Base-by-base conservation (phyloP, 306 rosid species). In the Carpinus viminea region DNA sequence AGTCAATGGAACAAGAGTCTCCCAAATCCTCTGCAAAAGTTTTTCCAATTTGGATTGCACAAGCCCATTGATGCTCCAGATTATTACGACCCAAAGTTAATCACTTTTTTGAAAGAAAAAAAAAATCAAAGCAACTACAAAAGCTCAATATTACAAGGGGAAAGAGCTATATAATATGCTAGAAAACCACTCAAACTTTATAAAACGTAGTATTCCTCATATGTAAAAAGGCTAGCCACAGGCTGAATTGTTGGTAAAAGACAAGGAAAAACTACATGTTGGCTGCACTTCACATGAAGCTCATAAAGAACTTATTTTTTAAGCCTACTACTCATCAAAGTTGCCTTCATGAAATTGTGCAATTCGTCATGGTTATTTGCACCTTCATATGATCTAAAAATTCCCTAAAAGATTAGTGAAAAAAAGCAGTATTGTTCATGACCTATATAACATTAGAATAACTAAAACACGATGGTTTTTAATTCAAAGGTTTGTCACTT, bases 301-400 rank as follows among this genome's bases (percentile, higher is more conserved):
- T 94, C 85, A 68, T 92, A 78, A 81, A 94, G 97, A 79, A 94
- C 98, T 45, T 94, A 97, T 60, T 87, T 92, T 84, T 94, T 94
- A 70, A 94, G 98, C 86, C 98, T 91, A 18, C 97, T 92, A 79
- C 92, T 94, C 98, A 94, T 89, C 83, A 90, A 76, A 9, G 98
- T 94, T 55, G 90, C 96, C 89, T 94, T 92, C 87, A 94, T 89
- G 91, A 94, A 81, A 90, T 91, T 92, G 84, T 94, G 97, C 90
- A 94, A 86, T 85, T 94, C 98, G 78, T 92, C 98, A 81, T 92
- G 96, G 79, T 94, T 92, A 88, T 94, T 92, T 84, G 98, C 98
- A 82, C 98, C 97, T 88, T 94, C 97, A 88, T 89, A 94, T 69
- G 86, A 2, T 81, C 98, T 97, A 83, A 94, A 94, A 17, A 74